Conservation (phyloP, 768 basidiomycete species). For the Hebeloma cylindrosporum region DNA sequence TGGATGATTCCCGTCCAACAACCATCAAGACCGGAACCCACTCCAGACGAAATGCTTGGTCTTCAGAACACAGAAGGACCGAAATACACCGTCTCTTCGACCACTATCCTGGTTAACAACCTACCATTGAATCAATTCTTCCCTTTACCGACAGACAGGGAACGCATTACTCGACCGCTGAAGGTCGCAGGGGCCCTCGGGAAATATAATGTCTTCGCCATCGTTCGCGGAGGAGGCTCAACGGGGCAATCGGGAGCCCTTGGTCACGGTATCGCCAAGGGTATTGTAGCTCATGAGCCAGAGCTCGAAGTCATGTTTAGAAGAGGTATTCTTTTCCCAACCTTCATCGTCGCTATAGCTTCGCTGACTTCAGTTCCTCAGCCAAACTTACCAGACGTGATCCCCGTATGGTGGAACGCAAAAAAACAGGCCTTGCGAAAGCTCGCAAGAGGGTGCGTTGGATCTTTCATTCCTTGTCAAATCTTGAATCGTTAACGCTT, state of each 20-base stretch:
- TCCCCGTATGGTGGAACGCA: constrained; percentile 97
- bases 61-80: constrained; percentile 24
- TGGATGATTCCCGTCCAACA: constrained; percentile 80
- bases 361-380: constrained; percentile 31
- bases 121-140: constrained; percentile 81
- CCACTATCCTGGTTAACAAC: constrained; percentile 84
- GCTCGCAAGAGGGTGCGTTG: constrained; percentile 89
- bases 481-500: constrained; percentile 5
- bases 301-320: constrained; percentile 63
- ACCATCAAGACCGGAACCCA: constrained; percentile 12
- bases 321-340: constrained; percentile 54
- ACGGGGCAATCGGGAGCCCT: constrained; percentile 92
- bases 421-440: constrained; percentile 92
- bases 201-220: constrained; percentile 75
- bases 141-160: constrained; percentile 69
- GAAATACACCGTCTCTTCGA: constrained; percentile 41
- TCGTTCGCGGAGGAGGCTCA: constrained; percentile 85
- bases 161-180: constrained; percentile 79
- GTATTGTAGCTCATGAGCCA: constrained; percentile 69
- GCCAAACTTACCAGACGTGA: constrained; percentile 87
- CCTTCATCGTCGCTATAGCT: constrained; percentile 2
- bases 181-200: constrained; percentile 82
- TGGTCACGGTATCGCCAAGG: constrained; percentile 74
- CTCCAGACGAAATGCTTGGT: constrained; percentile 28
- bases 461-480: constrained; percentile 6